Evolutionary conservation across 2,329 filamentous ascomycete species (phyloP).

Genomic region (Fusarium sp.): DNA sequence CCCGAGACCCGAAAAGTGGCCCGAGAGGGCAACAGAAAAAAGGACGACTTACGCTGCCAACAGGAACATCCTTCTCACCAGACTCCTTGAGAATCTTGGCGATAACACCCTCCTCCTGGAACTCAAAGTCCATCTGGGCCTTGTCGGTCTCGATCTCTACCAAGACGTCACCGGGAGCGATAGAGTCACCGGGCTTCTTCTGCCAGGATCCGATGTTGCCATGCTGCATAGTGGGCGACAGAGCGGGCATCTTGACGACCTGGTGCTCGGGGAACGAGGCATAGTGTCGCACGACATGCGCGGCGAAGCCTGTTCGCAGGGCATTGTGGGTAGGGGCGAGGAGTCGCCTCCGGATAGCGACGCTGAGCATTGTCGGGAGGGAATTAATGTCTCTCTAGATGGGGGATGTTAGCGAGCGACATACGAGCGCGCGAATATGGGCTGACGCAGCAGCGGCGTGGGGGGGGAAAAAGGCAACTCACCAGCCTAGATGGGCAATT

Average conservation of each 20-base stretch:
- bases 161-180: constrained; percentile 91
- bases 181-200: constrained; percentile 90
- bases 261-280: constrained; percentile 94
- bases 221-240: constrained; percentile 96
- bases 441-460: constrained; percentile 12
- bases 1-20: constrained; percentile 26
- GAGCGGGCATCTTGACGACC: constrained; percentile 95
- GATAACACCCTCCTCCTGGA: constrained; percentile 95
- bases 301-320: constrained; percentile 60
- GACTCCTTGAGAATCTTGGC: constrained; percentile 93
- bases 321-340: constrained; percentile 60
- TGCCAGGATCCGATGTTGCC: constrained; percentile 98
- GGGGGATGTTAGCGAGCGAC: constrained; percentile 34
- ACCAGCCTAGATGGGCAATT: constrained; percentile 40
- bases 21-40: constrained; percentile 21
- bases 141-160: constrained; percentile 99
- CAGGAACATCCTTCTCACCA: constrained; percentile 90
- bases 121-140: constrained; percentile 99
- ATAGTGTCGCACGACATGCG: constrained; percentile 68
- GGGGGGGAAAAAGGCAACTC: constrained; percentile 29
- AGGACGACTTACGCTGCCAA: constrained; percentile 81
- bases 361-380: constrained; percentile 63
- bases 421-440: constrained; percentile 34
- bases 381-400: constrained; percentile 45
- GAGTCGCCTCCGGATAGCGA: constrained; percentile 68